Percentiles rank a stretch among this genome's conserved stretches.
phyloP scores from a whole-genome alignment of 208 protist genomes.

The Leishmania gerbilli region DNA sequence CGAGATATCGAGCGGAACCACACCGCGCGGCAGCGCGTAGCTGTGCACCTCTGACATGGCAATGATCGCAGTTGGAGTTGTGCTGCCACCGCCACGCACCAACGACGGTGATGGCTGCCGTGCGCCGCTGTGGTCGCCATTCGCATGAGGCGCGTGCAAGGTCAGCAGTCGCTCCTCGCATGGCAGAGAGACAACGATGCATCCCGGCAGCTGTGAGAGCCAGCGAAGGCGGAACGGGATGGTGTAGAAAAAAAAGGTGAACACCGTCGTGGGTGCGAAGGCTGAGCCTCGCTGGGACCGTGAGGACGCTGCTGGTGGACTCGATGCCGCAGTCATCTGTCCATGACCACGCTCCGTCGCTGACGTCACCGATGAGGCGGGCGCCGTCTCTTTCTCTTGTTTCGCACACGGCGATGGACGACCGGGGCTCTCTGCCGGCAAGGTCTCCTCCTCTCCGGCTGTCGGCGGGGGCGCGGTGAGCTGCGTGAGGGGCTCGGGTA shows the following conservation, averaged over 20 bases:
- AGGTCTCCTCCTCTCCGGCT: not conserved
- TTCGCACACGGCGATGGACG: not conserved
- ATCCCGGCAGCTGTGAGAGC: constrained; percentile 33
- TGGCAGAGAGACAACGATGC: constrained; percentile 64
- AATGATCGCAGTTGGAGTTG: not conserved
- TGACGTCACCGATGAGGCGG: not conserved
- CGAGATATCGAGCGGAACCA: constrained; percentile 72
- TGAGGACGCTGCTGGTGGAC: not conserved
- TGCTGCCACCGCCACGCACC: not conserved
- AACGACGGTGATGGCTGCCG: not conserved
- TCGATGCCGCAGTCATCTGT: not conserved
- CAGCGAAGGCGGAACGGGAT: constrained; percentile 69
- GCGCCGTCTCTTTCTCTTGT: not conserved
- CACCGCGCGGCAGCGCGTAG: constrained; percentile 51
- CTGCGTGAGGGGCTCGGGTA: not conserved
- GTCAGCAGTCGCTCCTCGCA: constrained; percentile 79
- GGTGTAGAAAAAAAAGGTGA: constrained; percentile 48
- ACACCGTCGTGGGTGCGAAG: not conserved
- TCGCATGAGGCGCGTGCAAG: constrained; percentile 31
- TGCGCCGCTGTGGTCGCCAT: not conserved
- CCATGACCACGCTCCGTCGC: not conserved
- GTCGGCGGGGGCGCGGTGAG: not conserved
- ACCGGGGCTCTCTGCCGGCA: not conserved
- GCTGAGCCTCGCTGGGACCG: not conserved
- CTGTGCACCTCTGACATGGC: constrained; percentile 11